Evolutionary conservation across 2,329 filamentous ascomycete species (phyloP), one percentile per base, ranked within the genome.

Genomic region (Salinomyces thailandicus): DNA sequence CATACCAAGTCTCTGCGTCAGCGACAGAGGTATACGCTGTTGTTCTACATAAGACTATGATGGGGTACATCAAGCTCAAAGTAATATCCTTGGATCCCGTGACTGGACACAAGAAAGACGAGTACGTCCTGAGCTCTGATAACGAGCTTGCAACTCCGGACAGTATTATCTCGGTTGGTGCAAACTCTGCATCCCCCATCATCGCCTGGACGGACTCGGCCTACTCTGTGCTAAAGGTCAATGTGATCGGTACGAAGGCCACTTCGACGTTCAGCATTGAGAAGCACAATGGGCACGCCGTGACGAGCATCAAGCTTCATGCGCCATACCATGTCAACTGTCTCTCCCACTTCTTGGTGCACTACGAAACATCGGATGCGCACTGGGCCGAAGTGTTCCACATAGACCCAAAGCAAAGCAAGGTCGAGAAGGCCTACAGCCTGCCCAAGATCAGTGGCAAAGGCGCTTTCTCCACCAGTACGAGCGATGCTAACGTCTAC

Each of bases 331-430:
- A 80, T 37, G 63, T 76, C 18, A 81, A 82, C 52, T 80, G 83
- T 3, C 69, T 77, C 31, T 70, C 85, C 24, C 85, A 93, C 63
- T 93, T 95, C 63, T 66, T 95, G 19, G 81, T 94, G 4, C 83
- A 94, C 49, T 85, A 77, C 49, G 71, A 79, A 49, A 84, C 84
- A 0, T 68, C 68, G 22, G 66, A 66, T 2, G 77, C 77, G 13
- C 83, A 87, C 54, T 85, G 82, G 67, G 89, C 81, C 3, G 81
- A 93, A 43, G 80, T 96, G 18, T 95, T 81, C 54, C 85, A 93
- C 51, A 72, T 93, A 41, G 74, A 93, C 48, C 60, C 84, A 35
- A 79, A 79, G 62, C 79, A 69, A 41, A 73, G 70, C 36, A 72
- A 71, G 13, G 71, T 89, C 18, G 72, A 69, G n/a, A 85, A 84